Base-by-base conservation (phyloP, 1,284 basidiomycete genomes). In the Trametes versicolor region DNA sequence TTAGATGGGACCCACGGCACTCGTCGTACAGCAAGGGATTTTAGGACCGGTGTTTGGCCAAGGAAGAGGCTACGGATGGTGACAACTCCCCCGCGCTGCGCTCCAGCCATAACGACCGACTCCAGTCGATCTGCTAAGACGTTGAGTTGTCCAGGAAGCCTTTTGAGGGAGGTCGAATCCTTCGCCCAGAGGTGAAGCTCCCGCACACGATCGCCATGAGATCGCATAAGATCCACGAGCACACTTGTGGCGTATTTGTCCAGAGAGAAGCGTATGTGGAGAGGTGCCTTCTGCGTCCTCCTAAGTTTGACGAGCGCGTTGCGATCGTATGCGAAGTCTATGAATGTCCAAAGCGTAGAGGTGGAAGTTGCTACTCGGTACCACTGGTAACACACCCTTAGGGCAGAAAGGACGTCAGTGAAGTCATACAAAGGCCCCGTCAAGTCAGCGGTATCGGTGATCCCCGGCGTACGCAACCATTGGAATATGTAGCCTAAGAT, bases 1-100 rank as follows among this genome's bases (percentile, higher is more conserved):
- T 60, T 60, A 12, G 49, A 49, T 6, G 58, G 50, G n/a, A 60
- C 37, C 58, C 58, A 60, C 7, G 39, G 55, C 36, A 43, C 32
- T 12, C 55, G 41, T n/a, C 47, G 41, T n/a, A 57, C n/a, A 21
- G 36, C 55, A 1, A 57, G 41, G 7, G 55, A 25, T 15, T 57
- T 57, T 29, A 57, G 1, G n/a, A 10, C n/a, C 9, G 55, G 41
- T 7, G 55, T 57, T 2, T 19, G 9, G 13, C 55, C 55, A 10
- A 57, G 55, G 29, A 57, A 47, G 17, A 57, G 55, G 27, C 41
- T 57, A 9, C 55, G 55, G 3, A 57, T 23, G 15, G 43, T 43
- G 9, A 57, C 55, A 17, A 17, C 47, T 1, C 29, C 27, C 12
- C 55, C 41, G 3, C 55, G 41, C 32, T 47, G 41, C 27, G 43